Evolutionary conservation across 192 early-diverging fungal genomes (phyloP).

Genomic region (Gonapodya prolifera): DNA sequence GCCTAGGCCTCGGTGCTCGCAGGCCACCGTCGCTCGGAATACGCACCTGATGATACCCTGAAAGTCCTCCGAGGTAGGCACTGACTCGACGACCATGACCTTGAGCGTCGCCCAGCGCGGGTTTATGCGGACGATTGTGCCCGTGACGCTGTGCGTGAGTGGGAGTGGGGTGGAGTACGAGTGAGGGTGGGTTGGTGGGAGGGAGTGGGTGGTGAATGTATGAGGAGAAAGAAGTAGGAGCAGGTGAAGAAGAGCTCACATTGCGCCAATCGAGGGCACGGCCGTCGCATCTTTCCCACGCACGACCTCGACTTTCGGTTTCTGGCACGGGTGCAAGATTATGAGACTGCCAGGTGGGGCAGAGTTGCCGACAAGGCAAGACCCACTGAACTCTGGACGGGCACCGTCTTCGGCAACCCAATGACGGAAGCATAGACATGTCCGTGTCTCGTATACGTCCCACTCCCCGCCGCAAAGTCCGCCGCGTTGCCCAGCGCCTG

Average conservation of each 20-base stretch:
- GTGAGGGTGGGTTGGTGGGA: not conserved
- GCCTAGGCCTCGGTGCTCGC: no score
- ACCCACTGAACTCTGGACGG: slow-evolving; percentile 13
- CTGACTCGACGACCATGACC: slow-evolving; percentile 80
- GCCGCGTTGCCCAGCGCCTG: slow-evolving; percentile 55
- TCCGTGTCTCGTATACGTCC: not conserved
- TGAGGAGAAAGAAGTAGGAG: not conserved
- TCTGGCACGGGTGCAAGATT: slow-evolving; percentile 14
- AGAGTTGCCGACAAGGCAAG: not conserved
- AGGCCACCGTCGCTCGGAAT: not conserved
- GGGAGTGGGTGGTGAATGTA: not conserved
- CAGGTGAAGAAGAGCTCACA: slow-evolving; percentile 19
- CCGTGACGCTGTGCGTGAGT: slow-evolving; percentile 41
- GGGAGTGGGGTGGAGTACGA: not conserved
- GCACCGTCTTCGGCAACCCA: not conserved
- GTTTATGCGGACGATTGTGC: slow-evolving; percentile 82
- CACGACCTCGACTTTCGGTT: slow-evolving; percentile 39
- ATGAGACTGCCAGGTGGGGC: not conserved
- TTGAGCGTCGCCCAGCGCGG: slow-evolving; percentile 70
- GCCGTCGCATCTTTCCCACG: slow-evolving; percentile 50
- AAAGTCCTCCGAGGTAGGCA: slow-evolving; percentile 74
- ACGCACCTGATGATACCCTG: slow-evolving; percentile 65
- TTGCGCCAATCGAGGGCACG: slow-evolving; percentile 61
- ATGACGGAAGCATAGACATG: not conserved
- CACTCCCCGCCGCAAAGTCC: slow-evolving; percentile 29